These are phyloP conservation scores for Ceratocystis huliohia DNA, from an alignment of 2,329 filamentous ascomycete species.

Conservation along the genomic window DNA sequence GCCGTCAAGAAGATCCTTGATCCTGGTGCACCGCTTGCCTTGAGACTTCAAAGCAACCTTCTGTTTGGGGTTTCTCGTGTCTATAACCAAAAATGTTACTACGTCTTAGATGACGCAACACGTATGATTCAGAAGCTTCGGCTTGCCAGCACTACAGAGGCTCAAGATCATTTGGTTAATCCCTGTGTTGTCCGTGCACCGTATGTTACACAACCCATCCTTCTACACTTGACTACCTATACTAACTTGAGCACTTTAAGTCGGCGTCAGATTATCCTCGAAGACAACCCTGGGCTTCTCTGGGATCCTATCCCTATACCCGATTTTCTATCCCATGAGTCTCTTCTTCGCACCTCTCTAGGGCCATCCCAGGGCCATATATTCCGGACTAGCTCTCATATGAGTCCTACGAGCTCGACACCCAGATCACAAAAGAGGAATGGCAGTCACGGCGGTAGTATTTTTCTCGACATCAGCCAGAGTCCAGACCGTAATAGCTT, in stretches of 20 bases:
- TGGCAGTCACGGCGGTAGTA: slow-evolving; percentile 12
- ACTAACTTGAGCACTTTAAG: slow-evolving; percentile 32
- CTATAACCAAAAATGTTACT: slow-evolving; percentile 74
- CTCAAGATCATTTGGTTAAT: slow-evolving; percentile 39
- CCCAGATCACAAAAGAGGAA: background rate
- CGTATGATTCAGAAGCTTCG: slow-evolving; percentile 33
- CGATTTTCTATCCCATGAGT: slow-evolving; percentile 30
- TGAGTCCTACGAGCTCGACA: slow-evolving; percentile 16
- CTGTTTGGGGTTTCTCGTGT: slow-evolving; percentile 78
- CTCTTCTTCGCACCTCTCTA: slow-evolving; percentile 13
- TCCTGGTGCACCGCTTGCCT: slow-evolving; percentile 69
- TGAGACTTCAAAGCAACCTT: slow-evolving; percentile 79
- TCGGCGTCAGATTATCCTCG: slow-evolving; percentile 60
- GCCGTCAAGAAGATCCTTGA: slow-evolving; percentile 82
- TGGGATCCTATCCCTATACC: slow-evolving; percentile 49
- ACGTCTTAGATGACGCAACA: slow-evolving; percentile 70
- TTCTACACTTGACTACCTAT: background rate
- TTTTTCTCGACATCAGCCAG: slow-evolving; percentile 15
- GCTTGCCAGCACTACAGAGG: slow-evolving; percentile 26
- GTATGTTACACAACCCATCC: slow-evolving; percentile 37
- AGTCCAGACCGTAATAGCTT: slow-evolving; percentile 18
- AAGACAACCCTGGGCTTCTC: slow-evolving; percentile 72
- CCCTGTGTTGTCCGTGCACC: slow-evolving; percentile 56
- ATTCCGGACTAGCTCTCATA: slow-evolving; percentile 15
- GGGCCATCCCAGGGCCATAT: background rate